These are phyloP conservation scores for Trypanosoma avium DNA, from an alignment of 208 protist species.

Conservation along the genomic window DNA sequence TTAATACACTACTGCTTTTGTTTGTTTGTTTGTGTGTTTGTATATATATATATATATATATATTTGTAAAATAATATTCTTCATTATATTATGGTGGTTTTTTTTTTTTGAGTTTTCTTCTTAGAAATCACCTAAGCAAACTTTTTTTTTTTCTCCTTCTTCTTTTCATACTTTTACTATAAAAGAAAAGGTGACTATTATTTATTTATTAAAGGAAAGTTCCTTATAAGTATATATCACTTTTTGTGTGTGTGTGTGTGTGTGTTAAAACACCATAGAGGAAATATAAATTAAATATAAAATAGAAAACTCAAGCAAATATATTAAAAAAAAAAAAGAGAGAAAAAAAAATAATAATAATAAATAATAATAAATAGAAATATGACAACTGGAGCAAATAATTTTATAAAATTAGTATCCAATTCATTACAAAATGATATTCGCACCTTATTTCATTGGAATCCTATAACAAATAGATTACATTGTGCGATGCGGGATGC, in stretches of 20 bases:
- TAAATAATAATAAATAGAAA: constrained; percentile 16
- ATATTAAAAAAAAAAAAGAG: neutral
- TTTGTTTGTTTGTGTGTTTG: no score
- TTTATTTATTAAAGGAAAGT: no score
- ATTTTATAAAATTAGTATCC: constrained; percentile 33
- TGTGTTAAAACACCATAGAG: neutral
- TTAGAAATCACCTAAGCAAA: no score
- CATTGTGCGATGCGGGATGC: constrained; percentile 73
- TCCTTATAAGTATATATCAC: neutral
- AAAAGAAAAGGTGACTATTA: no score
- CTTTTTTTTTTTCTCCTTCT: no score
- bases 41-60: no score
- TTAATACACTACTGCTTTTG: no score
- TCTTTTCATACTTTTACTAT: no score
- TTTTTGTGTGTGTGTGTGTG: neutral
- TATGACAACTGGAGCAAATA: constrained; percentile 8
- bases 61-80: no score
- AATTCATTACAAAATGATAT: constrained; percentile 51
- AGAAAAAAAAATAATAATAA: neutral
- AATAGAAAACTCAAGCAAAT: neutral
- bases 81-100: no score
- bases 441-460: constrained; percentile 43
- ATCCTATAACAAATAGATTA: constrained; percentile 59
- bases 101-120: no score
- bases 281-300: neutral